Conservation (phyloP, 2,329 filamentous ascomycete species). For the Pseudogymnoascus sp. region DNA sequence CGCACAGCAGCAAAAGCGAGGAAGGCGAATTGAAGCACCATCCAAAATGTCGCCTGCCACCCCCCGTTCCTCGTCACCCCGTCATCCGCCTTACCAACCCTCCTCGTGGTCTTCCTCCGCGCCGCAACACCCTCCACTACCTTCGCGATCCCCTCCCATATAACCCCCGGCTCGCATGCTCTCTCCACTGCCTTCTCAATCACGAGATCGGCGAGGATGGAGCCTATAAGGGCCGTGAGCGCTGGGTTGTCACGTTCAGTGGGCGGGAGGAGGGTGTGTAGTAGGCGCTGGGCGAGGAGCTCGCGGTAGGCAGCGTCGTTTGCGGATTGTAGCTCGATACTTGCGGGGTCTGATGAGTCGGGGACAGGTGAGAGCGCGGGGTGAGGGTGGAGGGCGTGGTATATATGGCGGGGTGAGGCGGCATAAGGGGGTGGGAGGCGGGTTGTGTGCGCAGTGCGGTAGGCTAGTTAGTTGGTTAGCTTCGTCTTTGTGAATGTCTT, state of each 20-base stretch:
- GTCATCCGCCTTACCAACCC: neutral
- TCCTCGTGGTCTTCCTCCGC: slow-evolving; percentile 26
- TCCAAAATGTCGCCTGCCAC: slow-evolving; percentile 34
- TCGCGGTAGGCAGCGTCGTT: slow-evolving; percentile 83
- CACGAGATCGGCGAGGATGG: slow-evolving; percentile 85
- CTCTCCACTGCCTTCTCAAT: slow-evolving; percentile 75
- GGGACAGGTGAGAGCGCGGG: slow-evolving; percentile 75
- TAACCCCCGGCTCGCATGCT: slow-evolving; percentile 76
- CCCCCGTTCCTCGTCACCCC: slow-evolving; percentile 12
- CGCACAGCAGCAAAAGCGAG: slow-evolving; percentile 52
- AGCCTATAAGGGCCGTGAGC: slow-evolving; percentile 71
- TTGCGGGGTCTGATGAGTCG: slow-evolving; percentile 34
- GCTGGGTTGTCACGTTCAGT: slow-evolving; percentile 87
- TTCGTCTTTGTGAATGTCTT: neutral
- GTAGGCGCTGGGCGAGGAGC: slow-evolving; percentile 70
- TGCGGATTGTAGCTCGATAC: slow-evolving; percentile 53
- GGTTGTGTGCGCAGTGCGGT: slow-evolving; percentile 57
- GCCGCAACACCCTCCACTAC: slow-evolving; percentile 42
- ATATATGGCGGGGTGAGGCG: slow-evolving; percentile 58
- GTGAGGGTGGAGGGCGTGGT: slow-evolving; percentile 76
- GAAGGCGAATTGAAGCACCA: slow-evolving; percentile 41
- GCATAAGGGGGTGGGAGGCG: slow-evolving; percentile 50
- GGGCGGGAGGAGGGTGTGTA: slow-evolving; percentile 79
- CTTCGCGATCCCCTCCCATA: slow-evolving; percentile 79
- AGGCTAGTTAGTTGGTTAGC: slow-evolving; percentile 44